Evolutionary conservation across 1,284 basidiomycete genomes (phyloP).

Genomic region (Hypsizygus ulmarius): DNA sequence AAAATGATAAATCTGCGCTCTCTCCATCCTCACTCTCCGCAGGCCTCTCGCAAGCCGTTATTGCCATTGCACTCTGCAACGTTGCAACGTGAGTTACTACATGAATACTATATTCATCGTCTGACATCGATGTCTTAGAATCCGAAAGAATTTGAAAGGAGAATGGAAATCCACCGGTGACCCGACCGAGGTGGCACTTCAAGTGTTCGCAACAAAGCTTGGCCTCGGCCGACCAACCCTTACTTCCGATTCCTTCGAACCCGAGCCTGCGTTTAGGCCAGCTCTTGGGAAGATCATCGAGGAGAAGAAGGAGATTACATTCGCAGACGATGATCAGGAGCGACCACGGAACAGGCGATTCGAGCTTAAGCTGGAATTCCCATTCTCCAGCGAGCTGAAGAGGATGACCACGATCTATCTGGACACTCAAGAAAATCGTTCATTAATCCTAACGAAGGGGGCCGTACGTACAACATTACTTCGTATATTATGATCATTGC

Average conservation of each 20-base stretch:
- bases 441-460: slow-evolving; percentile 52
- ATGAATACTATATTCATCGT: background rate
- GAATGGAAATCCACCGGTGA: slow-evolving; percentile 70
- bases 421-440: slow-evolving; percentile 25
- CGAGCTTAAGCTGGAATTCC: slow-evolving; percentile 39
- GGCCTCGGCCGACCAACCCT: slow-evolving; percentile 30
- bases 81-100: slow-evolving; percentile 32
- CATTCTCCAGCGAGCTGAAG: slow-evolving; percentile 64
- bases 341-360: slow-evolving; percentile 23
- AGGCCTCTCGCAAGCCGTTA: slow-evolving; percentile 29
- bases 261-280: slow-evolving; percentile 20
- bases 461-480: slow-evolving; percentile 38
- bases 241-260: slow-evolving; percentile 20
- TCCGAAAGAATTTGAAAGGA: slow-evolving; percentile 36
- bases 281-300: slow-evolving; percentile 25
- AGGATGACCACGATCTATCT: slow-evolving; percentile 50
- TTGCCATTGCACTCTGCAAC: slow-evolving; percentile 33
- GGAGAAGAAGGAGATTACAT: slow-evolving; percentile 22
- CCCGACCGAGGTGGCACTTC: slow-evolving; percentile 65
- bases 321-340: slow-evolving; percentile 16
- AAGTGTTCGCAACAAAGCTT: slow-evolving; percentile 57
- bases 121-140: slow-evolving; percentile 19
- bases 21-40: slow-evolving; percentile 18
- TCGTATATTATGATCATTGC: background rate
- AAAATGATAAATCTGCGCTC: slow-evolving; percentile 19